Evolutionary conservation across 108 stramenopile genomes (phyloP), one percentile per base, ranked within the genome.

Genomic region (Craspedostauros australis): DNA sequence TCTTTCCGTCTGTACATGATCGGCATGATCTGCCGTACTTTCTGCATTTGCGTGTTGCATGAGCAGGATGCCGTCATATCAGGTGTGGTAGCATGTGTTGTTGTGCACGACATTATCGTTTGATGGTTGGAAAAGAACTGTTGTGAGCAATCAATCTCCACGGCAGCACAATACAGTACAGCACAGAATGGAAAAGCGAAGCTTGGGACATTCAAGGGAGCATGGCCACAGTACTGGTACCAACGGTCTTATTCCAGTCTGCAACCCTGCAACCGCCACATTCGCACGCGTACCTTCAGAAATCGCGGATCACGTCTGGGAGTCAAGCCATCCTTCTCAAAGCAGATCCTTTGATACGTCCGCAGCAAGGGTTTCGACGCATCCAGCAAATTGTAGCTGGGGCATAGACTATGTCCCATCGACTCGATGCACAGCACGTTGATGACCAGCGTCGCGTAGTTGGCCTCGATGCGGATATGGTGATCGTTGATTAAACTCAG

Each of bases 371-470:
- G 75, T 24, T 64, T 25, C 3, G 85, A 79, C 5, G 80, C 80
- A 48, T 93, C 91, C 8, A 93, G 67, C 34, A 89, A 64, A 62
- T 87, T 86, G 70, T 93, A 93, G 2, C 46, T 39, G 21, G 91
- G 91, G 31, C 79, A 69, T 15, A 89, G 54, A 7, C 59, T 60
- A 38, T 54, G 50, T n/a, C 73, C 82, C 57, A 93, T 45, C 37
- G 80, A 54, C 32, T 93, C 87, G 25, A 93, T 57, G 53, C 91
- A 89, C 48, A 93, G 52, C 6, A 66, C 63, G 55, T 93, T 93
- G 29, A 93, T 62, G 27, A 87, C 76, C 27, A 93, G 56, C n/a
- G 91, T 93, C 7, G 91, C 87, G 53, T 85, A 93, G 42, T 88
- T 84, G 14, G 85, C 78, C 46, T 78, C 82, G 22, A 93, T 79